Evolutionary conservation across 2,329 filamentous ascomycete genomes (phyloP).

Genomic region (Graphium sp.): DNA sequence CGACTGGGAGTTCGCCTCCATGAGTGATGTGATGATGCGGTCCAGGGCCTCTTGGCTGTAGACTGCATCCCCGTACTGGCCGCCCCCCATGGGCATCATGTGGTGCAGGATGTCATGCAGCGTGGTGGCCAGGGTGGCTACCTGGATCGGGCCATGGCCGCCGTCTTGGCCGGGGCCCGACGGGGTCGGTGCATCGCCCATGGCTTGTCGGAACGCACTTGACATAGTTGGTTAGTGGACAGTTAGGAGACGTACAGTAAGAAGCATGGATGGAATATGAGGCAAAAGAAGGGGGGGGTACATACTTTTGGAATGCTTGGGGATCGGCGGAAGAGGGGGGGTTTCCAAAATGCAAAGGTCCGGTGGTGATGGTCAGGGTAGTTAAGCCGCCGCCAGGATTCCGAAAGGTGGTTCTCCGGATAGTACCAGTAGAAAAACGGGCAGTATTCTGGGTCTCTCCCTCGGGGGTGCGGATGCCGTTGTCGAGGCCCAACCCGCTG

Average conservation of each 20-base stretch:
- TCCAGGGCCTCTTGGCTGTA: constrained; percentile 86
- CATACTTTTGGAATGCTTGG: constrained; percentile 1
- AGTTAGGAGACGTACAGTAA: no score
- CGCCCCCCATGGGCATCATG: constrained; percentile 34
- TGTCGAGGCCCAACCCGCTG: constrained; percentile 1
- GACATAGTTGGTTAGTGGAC: no score
- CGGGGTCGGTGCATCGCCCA: constrained; percentile 2
- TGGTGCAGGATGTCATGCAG: constrained; percentile 33
- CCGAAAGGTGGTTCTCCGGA: constrained; percentile 3
- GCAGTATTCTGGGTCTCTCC: constrained; percentile 1
- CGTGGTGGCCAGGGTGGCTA: constrained; percentile 14
- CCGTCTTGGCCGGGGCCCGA: not conserved
- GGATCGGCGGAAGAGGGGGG: not conserved
- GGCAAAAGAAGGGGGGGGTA: not conserved
- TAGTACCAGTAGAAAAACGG: not conserved
- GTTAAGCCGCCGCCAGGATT: constrained; percentile 2
- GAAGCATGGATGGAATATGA: no score
- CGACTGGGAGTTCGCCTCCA: constrained; percentile 64
- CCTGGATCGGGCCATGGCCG: constrained; percentile 7
- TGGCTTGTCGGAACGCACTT: no score
- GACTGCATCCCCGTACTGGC: constrained; percentile 59
- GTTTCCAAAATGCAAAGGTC: constrained; percentile 2
- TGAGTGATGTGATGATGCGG: constrained; percentile 69
- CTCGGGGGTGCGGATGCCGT: not conserved
- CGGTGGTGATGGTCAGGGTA: constrained; percentile 3